These are phyloP conservation scores for Pleomassaria siparia DNA, from an alignment of 2,329 filamentous ascomycete genomes.

Conservation along the genomic window DNA sequence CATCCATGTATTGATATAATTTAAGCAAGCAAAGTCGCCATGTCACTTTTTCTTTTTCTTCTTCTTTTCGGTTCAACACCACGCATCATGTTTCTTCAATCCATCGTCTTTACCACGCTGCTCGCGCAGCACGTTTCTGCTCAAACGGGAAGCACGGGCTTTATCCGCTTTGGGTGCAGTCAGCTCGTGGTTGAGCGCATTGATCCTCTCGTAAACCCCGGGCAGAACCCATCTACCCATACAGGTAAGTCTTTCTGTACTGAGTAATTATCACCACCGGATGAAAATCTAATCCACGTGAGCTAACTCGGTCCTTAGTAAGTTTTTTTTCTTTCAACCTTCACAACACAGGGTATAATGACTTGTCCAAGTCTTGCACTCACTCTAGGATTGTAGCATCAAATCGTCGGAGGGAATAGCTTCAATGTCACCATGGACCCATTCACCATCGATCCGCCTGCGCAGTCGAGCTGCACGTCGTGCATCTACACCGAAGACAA, in stretches of 20 bases:
- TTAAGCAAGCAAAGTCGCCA: not conserved
- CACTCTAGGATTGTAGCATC: too few relatives aligned
- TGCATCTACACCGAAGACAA: slow-evolving; percentile 39
- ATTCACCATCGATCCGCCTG: slow-evolving; percentile 15
- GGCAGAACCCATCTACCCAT: slow-evolving; percentile 14
- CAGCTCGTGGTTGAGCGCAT: slow-evolving; percentile 18
- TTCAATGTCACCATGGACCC: slow-evolving; percentile 26
- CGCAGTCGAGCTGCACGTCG: slow-evolving; percentile 20
- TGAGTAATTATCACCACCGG: too few relatives aligned
- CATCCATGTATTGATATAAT: too few relatives aligned
- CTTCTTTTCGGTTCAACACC: not conserved
- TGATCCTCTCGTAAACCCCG: slow-evolving; percentile 17
- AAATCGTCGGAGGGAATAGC: slow-evolving; percentile 16
- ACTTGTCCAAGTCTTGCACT: too few relatives aligned
- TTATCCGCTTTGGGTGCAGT: slow-evolving; percentile 18
- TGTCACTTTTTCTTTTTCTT: too few relatives aligned
- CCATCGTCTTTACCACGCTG: slow-evolving; percentile 7
- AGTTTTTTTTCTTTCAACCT: too few relatives aligned
- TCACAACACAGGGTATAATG: too few relatives aligned
- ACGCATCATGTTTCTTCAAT: slow-evolving; percentile 9
- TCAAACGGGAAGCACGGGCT: slow-evolving; percentile 8
- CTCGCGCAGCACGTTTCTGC: slow-evolving; percentile 10
- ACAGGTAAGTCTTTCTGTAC: too few relatives aligned
- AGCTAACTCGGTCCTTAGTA: too few relatives aligned
- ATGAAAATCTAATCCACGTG: too few relatives aligned